phyloP scores from a whole-genome alignment of 139 green algal species.

The Eudorina sp. region DNA sequence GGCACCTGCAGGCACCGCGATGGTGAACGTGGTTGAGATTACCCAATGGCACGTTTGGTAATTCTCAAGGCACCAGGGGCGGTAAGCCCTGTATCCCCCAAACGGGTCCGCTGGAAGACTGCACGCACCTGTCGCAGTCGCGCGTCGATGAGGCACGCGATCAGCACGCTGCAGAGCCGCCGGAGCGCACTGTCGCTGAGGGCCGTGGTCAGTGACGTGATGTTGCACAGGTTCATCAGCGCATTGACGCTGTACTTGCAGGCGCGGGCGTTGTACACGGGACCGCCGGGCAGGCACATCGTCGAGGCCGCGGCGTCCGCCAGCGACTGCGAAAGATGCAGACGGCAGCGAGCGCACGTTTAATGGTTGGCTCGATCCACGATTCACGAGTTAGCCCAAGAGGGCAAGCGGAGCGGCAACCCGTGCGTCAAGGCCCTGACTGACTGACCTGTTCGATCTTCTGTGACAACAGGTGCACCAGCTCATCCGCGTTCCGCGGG shows the following conservation, averaged over 20 bases:
- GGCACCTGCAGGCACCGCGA: constrained; percentile 3
- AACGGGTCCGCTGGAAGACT: too few species aligned
- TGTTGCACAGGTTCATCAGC: constrained; percentile 85
- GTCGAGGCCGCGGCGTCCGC: constrained; percentile 47
- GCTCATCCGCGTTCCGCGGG: constrained; percentile 45
- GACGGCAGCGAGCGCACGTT: too few species aligned
- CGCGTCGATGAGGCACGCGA: constrained; percentile 51
- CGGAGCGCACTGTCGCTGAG: constrained; percentile 22
- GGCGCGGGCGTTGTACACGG: constrained; percentile 47
- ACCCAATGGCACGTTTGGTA: neutral
- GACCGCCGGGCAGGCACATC: constrained; percentile 4
- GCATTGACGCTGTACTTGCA: constrained; percentile 97
- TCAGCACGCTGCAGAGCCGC: constrained; percentile 31
- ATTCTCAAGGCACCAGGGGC: too few species aligned
- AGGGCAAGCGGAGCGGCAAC: too few species aligned
- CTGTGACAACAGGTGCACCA: constrained; percentile 52
- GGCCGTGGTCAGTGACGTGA: constrained; percentile 7
- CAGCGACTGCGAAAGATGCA: constrained; percentile 58
- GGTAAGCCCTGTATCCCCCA: too few species aligned
- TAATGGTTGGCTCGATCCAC: too few species aligned
- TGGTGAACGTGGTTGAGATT: neutral
- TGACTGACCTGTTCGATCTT: constrained; percentile 51
- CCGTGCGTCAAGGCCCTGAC: too few species aligned
- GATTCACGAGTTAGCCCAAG: too few species aligned
- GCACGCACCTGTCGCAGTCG: constrained; percentile 39